Conservation (phyloP, 768 basidiomycete genomes). For the Hirschioporus abietinus region DNA sequence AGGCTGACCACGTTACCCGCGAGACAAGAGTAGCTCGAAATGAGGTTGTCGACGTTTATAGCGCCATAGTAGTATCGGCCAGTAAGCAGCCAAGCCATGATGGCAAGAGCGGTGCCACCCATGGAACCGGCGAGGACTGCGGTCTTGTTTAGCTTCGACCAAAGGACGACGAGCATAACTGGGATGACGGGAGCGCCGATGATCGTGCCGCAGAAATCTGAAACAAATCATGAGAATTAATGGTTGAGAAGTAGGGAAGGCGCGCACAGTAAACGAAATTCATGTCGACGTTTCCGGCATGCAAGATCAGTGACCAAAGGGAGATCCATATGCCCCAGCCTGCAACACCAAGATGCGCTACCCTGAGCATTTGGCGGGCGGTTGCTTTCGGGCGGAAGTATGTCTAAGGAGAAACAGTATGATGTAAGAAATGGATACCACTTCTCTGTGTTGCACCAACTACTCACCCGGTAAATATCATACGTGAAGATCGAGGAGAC, state of each 20-base stretch:
- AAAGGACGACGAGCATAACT: slow-evolving; percentile 5
- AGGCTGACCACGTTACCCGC: slow-evolving; percentile 24
- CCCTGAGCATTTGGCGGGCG: slow-evolving; percentile 12
- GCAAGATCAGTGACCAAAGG: neutral
- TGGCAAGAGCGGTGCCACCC: slow-evolving; percentile 21
- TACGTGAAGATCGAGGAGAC: slow-evolving; percentile 31
- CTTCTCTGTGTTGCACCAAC: neutral
- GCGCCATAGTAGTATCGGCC: slow-evolving; percentile 17
- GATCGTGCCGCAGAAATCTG: slow-evolving; percentile 7
- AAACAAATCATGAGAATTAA: neutral
- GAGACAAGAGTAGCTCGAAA: slow-evolving; percentile 21
- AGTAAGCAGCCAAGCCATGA: slow-evolving; percentile 23
- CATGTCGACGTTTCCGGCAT: neutral
- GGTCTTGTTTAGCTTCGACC: slow-evolving; percentile 18
- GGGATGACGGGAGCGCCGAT: neutral
- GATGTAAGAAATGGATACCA: neutral
- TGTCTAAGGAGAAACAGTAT: slow-evolving; percentile 6
- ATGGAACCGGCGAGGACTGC: slow-evolving; percentile 22
- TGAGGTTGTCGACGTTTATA: slow-evolving; percentile 21
- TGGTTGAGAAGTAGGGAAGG: neutral
- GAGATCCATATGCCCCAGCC: neutral
- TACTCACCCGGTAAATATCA: slow-evolving; percentile 24
- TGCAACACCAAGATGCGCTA: slow-evolving; percentile 18
- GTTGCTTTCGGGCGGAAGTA: slow-evolving; percentile 22
- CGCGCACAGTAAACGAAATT: slow-evolving; percentile 14